Evolutionary conservation across 139 green algal species (phyloP), one percentile per base, ranked within the genome.

Genomic region (Chlamydomonas schloesseri): DNA sequence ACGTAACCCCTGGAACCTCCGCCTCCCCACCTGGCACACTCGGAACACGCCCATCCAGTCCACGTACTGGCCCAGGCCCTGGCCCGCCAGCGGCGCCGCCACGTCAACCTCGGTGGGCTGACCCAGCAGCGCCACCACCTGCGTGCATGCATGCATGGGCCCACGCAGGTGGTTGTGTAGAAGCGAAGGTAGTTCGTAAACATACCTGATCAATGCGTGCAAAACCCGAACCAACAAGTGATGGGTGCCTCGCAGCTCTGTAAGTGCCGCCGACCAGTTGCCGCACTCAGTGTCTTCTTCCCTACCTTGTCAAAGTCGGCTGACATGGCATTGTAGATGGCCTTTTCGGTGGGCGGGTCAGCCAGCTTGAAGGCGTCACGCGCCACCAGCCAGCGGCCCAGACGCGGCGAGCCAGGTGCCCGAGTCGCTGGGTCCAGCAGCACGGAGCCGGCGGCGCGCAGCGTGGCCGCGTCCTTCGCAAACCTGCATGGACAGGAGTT

Each of bases 21-120:
- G 60, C 17, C 60, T 17, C 4, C 24, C 64, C 36, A 91, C 93
- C 91, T 96, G 93, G 69, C 80, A 86, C 10, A 94, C 81, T 0
- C 94, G 87, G 88, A 98, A 98, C 20, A 92, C 86, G 4, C 94
- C 89, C 57, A 93, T 76, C 96, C 96, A 98, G 21, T 92, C 46
- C 14, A 80, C 47, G 34, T 97, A 78, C 4, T 67, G 75, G 3
- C 90, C 93, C 8, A 89, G 68, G 4, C 89, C 93, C n/a, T 87
- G 68, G 33, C 4, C 74, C 58, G 58, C 81, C 64, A 80, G 64
- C 24, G 60, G 55, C 24, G 64, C 64, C 5, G 73, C 84, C 75
- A 90, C 73, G n/a, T 87, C 74, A 42, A 91, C 70, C 58, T 91
- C 88, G 24, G 42, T 62, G 20, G 77, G 85, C 9, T 46, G 10